phyloP scores from a whole-genome alignment of 495 filamentous ascomycete species.

The Hyaloscypha finlandica region DNA sequence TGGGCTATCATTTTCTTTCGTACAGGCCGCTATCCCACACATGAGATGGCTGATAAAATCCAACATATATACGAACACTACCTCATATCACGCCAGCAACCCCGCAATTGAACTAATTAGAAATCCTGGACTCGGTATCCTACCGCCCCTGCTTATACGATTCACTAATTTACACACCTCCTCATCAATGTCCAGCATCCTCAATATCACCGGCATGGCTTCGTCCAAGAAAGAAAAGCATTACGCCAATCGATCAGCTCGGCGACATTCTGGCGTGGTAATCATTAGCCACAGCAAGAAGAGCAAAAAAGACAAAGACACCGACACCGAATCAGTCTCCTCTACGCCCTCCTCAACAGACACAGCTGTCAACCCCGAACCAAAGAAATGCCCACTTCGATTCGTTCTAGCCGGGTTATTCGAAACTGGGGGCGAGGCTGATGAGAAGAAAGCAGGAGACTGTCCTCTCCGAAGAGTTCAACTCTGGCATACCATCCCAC shows the following conservation, averaged over 20 bases:
- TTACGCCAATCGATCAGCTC: constrained; percentile 25
- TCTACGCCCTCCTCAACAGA: constrained; percentile 13
- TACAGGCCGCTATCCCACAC: constrained; percentile 1
- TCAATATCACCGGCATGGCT: constrained; percentile 23
- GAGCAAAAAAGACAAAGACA: constrained; percentile 31
- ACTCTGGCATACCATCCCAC: constrained; percentile 33
- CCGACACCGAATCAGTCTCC: constrained; percentile 26
- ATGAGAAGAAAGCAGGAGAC: constrained; percentile 18
- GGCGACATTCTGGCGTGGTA: constrained; percentile 27
- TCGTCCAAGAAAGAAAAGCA: constrained; percentile 30
- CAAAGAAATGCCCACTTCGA: constrained; percentile 31
- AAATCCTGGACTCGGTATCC: not conserved
- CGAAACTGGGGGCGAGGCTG: constrained; percentile 19
- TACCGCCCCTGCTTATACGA: not conserved
- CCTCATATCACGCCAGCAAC: constrained; percentile 12
- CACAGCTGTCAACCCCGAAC: constrained; percentile 14
- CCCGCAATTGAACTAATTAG: constrained; percentile 17
- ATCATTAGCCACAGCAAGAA: constrained; percentile 25
- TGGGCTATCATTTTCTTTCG: not conserved
- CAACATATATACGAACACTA: not conserved
- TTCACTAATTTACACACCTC: not conserved
- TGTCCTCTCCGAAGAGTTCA: constrained; percentile 33
- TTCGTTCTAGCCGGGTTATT: constrained; percentile 29
- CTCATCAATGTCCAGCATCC: constrained; percentile 21
- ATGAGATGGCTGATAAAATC: not conserved